Evolutionary conservation across 1,139 yeast species (phyloP).

Genomic region (Diutina neorugosa): DNA sequence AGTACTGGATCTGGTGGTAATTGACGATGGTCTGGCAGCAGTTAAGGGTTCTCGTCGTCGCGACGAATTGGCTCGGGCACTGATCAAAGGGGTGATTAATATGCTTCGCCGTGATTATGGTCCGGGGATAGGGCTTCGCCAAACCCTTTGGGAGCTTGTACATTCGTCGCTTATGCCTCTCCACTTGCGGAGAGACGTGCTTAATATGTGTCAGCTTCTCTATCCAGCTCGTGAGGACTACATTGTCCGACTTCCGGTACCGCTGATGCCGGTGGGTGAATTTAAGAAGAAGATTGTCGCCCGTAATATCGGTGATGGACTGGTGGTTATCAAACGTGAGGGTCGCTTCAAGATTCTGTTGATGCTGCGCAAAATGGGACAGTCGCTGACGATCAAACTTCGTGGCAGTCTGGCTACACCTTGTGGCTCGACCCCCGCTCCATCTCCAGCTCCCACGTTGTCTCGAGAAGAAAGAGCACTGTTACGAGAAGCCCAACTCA

Average conservation of each 20-base stretch:
- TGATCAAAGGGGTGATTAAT: conserved; percentile 53
- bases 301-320: conserved; percentile 34
- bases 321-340: conserved; percentile 29
- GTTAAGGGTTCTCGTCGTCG: conserved; percentile 25
- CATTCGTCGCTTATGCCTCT: conserved; percentile 50
- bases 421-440: conserved; percentile 5
- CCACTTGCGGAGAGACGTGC: conserved; percentile 48
- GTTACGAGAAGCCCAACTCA: conserved; percentile 4
- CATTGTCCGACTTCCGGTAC: conserved; percentile 50
- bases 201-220: conserved; percentile 54
- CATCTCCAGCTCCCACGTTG: conserved; percentile 2
- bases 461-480: not conserved
- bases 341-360: conserved; percentile 35
- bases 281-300: conserved; percentile 49
- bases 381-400: conserved; percentile 1
- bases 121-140: conserved; percentile 48
- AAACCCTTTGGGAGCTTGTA: conserved; percentile 58
- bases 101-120: conserved; percentile 54
- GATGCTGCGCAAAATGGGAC: conserved; percentile 4
- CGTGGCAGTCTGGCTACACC: not conserved
- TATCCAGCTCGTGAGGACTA: conserved; percentile 54
- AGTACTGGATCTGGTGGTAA: conserved; percentile 1
- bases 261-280: conserved; percentile 40
- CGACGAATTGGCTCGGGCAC: conserved; percentile 28
- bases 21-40: conserved; percentile 3